Evolutionary conservation across 331 rosid genomes (phyloP).

Genomic region (Quercus tomentella): DNA sequence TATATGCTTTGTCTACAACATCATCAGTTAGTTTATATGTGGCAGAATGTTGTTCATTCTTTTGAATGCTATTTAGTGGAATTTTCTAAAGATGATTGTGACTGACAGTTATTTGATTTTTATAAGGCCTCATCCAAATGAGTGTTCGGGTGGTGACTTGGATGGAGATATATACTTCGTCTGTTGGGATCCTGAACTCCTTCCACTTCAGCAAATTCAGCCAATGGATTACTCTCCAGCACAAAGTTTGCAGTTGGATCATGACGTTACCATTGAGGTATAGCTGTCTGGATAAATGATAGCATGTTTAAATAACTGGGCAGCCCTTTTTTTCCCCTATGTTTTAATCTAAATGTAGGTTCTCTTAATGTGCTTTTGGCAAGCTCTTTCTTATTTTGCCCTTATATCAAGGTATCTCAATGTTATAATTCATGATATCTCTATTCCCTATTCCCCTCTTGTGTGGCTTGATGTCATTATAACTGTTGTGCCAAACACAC

Average conservation of each 20-base stretch:
- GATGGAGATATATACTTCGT: conserved; percentile 91
- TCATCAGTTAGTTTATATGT: background rate
- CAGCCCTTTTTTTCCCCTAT: background rate
- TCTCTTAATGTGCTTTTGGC: background rate
- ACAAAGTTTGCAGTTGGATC: conserved; percentile 27
- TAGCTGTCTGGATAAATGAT: conserved; percentile 2
- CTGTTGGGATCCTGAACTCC: conserved; percentile 70
- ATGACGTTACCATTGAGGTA: conserved; percentile 76
- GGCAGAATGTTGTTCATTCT: background rate
- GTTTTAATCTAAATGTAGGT: background rate
- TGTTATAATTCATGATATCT: background rate
- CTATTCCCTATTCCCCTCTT: background rate
- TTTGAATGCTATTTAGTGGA: background rate
- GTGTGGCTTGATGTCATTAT: background rate
- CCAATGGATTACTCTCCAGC: conserved; percentile 84
- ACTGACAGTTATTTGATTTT: background rate
- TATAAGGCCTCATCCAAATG: conserved; percentile 26
- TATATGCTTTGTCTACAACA: background rate
- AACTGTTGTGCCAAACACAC: too few relatives aligned
- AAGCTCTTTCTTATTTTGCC: background rate
- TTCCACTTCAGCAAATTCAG: conserved; percentile 32
- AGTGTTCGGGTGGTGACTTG: conserved; percentile 88
- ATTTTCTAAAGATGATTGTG: background rate
- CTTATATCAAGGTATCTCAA: background rate
- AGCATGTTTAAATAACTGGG: background rate